A percentile compares a stretch with the other conserved stretches of the same genome.
phyloP scores from a whole-genome alignment of 2,329 filamentous ascomycete species.

The Incumbomyces lentus region DNA sequence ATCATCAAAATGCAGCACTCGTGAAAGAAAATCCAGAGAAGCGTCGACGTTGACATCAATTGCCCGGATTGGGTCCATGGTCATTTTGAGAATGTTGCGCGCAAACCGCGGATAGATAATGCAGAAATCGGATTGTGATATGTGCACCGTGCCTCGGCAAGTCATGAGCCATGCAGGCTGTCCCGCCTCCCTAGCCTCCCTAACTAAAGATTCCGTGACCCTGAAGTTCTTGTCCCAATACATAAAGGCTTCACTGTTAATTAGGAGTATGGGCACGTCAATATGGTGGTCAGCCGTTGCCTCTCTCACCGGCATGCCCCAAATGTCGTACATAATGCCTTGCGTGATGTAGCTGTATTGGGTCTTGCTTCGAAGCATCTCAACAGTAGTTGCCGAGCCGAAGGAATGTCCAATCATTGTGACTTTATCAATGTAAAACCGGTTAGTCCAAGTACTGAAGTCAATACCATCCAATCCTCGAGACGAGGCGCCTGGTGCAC shows the following conservation, averaged over 20 bases:
- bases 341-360: constrained; percentile 50
- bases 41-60: constrained; percentile 54
- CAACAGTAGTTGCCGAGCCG: constrained; percentile 53
- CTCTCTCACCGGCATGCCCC: constrained; percentile 33
- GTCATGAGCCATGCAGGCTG: constrained; percentile 42
- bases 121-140: constrained; percentile 57
- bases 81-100: constrained; percentile 50
- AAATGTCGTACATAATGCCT: constrained; percentile 57
- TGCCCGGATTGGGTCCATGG: constrained; percentile 52
- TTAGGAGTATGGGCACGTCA: constrained; percentile 48
- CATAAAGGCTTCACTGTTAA: constrained; percentile 60
- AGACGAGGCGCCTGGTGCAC: constrained; percentile 50
- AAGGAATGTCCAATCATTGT: constrained; percentile 59
- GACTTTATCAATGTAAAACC: constrained; percentile 47
- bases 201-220: constrained; percentile 45
- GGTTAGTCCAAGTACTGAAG: constrained; percentile 48
- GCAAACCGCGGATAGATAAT: constrained; percentile 52
- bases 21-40: constrained; percentile 51
- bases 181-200: constrained; percentile 43
- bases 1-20: constrained; percentile 40
- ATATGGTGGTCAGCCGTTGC: constrained; percentile 37
- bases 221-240: constrained; percentile 58
- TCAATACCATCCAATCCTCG: constrained; percentile 46
- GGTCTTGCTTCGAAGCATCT: constrained; percentile 46
- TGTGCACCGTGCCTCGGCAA: constrained; percentile 51